Evolutionary conservation across 208 protist genomes (phyloP), one percentile per base, ranked within the genome.

Genomic region (Leptomonas seymouri): DNA sequence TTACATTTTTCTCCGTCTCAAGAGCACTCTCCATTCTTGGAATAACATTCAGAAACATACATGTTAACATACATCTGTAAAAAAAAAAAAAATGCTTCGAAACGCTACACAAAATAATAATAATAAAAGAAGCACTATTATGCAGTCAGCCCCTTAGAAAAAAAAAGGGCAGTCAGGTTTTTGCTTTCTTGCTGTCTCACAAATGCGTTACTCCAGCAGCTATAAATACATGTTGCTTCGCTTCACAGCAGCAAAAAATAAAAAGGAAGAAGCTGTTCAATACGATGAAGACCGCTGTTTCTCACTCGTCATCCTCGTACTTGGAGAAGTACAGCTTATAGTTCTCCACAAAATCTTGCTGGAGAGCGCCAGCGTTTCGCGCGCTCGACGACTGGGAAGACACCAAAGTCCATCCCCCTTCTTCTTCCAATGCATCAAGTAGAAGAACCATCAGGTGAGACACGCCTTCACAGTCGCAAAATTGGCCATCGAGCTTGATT

Each of bases 381-480:
- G 75, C 18, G 25, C 28, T 85, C 30, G 80, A 81, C 34, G 87
- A 76, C 64, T 89, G 80, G n/a, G 85, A 86, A 7, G 89, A 91
- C 18, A 88, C 72, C 18, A 97, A 78, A 18, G 76, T 91, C 89
- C 92, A 97, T 58, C 84, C 87, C 4, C 92, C 92, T 42, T 97
- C 92, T 63, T 91, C 84, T 78, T 94, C 89, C 55, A 97, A 65
- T 3, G 89, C 86, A 58, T 97, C 89, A n/a, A 97, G 71, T 14
- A 97, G 69, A 70, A 92, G 69, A 27, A 97, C 78, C 75, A 94
- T 91, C 51, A 97, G 50, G 21, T 85, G 81, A 14, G 89, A 93
- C 51, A 92, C 82, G 25, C 87, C 92, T 11, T 93, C 83, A 2
- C 75, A 31, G 73, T 97, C 92, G 68, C 87, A 97, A 57, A 90